These are phyloP conservation scores for Cystofilobasidium bisporidii DNA, from an alignment of 768 basidiomycete genomes.

Conservation along the genomic window DNA sequence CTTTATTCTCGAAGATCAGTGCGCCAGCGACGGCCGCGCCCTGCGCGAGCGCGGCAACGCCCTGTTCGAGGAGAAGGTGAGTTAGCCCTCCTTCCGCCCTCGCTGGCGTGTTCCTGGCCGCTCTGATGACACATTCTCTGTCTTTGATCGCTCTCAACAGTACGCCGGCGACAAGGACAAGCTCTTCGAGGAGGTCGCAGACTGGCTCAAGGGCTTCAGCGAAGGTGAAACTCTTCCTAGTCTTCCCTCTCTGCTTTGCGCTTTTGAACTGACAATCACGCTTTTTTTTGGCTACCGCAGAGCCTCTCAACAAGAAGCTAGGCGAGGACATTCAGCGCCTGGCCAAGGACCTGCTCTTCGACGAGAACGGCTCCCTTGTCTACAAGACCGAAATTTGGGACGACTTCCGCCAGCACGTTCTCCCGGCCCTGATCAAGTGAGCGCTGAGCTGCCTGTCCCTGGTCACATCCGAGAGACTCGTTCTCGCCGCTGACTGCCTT, in stretches of 20 bases:
- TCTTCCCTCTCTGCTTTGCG: too few species aligned
- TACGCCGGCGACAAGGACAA: conserved; percentile 71
- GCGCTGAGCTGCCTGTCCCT: too few species aligned
- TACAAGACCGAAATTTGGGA: conserved; percentile 81
- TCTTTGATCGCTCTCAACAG: conserved; percentile 7
- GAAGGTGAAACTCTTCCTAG: conserved; percentile 61
- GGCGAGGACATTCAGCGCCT: conserved; percentile 67
- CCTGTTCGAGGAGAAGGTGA: conserved; percentile 58
- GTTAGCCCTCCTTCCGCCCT: background rate
- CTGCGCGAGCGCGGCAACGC: conserved; percentile 60
- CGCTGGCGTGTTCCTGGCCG: background rate
- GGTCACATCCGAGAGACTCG: too few species aligned
- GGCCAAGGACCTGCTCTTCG: conserved; percentile 62
- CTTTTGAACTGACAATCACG: too few species aligned
- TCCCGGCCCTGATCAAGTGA: conserved; percentile 66
- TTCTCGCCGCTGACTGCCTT: too few species aligned
- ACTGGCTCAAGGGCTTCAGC: conserved; percentile 73
- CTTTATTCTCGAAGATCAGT: conserved; percentile 71
- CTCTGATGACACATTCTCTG: too few species aligned
- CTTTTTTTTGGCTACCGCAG: too few species aligned
- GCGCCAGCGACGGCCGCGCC: conserved; percentile 53
- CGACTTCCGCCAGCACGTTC: conserved; percentile 70
- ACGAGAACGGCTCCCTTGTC: conserved; percentile 62
- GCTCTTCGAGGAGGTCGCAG: conserved; percentile 57
- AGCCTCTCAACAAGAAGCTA: conserved; percentile 39